Conservation (phyloP, 306 rosid species). For the Herpetospermum pedunculosum region DNA sequence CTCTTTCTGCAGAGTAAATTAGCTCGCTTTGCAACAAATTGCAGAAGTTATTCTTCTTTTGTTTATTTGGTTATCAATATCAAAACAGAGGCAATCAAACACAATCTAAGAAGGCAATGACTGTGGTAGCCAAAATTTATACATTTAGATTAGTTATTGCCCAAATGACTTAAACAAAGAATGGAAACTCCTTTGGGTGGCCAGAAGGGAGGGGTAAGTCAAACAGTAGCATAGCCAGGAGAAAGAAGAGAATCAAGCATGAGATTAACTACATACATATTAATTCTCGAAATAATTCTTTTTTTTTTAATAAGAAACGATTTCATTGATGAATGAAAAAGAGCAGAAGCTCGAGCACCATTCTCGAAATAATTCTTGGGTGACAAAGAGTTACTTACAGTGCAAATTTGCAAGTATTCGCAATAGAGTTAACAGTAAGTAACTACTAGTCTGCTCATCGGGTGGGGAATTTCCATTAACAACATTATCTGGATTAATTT, state of each 20-base stretch:
- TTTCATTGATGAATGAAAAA: too few relatives aligned
- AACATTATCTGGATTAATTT: slow-evolving; percentile 54
- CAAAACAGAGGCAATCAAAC: too few relatives aligned
- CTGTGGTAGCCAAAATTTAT: not conserved
- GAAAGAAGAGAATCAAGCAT: slow-evolving; percentile 4
- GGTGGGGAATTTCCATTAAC: slow-evolving; percentile 48
- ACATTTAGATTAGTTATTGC: not conserved
- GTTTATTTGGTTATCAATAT: not conserved
- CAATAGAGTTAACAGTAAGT: slow-evolving; percentile 52
- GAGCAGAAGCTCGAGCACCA: too few relatives aligned
- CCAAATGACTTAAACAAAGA: not conserved
- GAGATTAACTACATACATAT: not conserved
- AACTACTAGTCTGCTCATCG: slow-evolving; percentile 58
- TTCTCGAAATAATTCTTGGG: slow-evolving; percentile 5
- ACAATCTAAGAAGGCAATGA: not conserved
- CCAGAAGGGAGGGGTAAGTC: not conserved
- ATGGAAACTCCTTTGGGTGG: not conserved
- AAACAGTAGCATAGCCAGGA: slow-evolving; percentile 8
- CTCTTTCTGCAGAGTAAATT: not conserved
- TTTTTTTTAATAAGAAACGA: too few relatives aligned
- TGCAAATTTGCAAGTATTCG: slow-evolving; percentile 68
- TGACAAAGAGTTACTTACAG: slow-evolving; percentile 30
- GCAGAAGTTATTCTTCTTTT: not conserved
- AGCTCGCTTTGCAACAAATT: not conserved
- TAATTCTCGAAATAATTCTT: slow-evolving; percentile 8